Percentiles rank a stretch among this genome's conserved stretches.
Conservation (phyloP, 192 early-diverging fungal species). For the Phlyctochytrium arcticum region DNA sequence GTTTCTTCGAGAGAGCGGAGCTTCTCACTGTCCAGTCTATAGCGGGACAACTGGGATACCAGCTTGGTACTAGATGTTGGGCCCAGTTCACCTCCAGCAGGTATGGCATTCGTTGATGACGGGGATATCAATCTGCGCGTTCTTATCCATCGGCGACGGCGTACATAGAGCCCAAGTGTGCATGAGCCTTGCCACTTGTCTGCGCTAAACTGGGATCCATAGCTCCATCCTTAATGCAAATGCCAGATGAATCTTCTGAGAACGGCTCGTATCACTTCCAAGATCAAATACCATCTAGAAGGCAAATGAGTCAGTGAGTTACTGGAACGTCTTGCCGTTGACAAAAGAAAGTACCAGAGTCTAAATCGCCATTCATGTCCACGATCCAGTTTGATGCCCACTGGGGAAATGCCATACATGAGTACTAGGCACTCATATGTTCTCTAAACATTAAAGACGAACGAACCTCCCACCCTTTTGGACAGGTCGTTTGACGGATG, state of each 20-base stretch:
- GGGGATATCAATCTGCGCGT: neutral
- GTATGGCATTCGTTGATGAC: too few relatives aligned
- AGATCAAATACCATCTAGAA: too few relatives aligned
- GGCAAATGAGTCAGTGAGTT: too few relatives aligned
- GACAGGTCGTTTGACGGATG: neutral
- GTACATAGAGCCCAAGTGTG: neutral
- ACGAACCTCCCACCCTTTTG: neutral
- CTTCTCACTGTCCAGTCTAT: neutral
- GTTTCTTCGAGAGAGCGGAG: neutral
- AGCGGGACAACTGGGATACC: too few relatives aligned
- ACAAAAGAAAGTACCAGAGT: neutral
- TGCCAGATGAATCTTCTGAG: too few relatives aligned
- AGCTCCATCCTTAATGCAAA: neutral
- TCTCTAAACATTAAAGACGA: neutral
- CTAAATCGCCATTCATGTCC: neutral
- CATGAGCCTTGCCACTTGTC: neutral
- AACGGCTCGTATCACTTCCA: too few relatives aligned
- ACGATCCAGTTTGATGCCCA: conserved; percentile 1
- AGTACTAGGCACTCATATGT: too few relatives aligned
- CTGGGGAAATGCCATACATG: neutral
- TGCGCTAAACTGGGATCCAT: neutral
- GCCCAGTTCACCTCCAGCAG: too few relatives aligned
- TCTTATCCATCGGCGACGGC: neutral
- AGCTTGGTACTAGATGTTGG: too few relatives aligned
- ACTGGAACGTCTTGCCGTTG: too few relatives aligned